Conservation (phyloP, 768 basidiomycete species). For the Lentinula lateritia region DNA sequence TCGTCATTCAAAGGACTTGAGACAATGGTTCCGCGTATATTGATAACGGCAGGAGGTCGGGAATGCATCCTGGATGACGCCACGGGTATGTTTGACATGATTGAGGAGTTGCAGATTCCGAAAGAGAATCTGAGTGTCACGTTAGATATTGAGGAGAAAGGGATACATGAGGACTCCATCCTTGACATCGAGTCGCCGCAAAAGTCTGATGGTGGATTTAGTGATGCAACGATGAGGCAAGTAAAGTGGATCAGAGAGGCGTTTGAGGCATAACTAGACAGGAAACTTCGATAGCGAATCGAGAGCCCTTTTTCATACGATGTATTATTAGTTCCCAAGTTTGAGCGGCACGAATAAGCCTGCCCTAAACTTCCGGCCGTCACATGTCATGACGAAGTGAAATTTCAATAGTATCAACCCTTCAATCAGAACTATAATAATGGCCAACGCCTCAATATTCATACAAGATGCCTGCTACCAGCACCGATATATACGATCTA, state of each 20-base stretch:
- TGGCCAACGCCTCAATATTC: conserved; percentile 25
- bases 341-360: too few species aligned
- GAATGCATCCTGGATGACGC: conserved; percentile 31
- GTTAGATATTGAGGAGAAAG: conserved; percentile 18
- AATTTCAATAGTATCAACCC: too few species aligned
- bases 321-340: too few species aligned
- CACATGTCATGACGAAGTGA: background rate
- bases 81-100: conserved; percentile 15
- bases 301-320: too few species aligned
- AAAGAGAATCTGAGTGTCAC: conserved; percentile 16
- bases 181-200: conserved; percentile 16
- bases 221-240: background rate
- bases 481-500: conserved; percentile 75
- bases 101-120: conserved; percentile 15
- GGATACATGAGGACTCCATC: conserved; percentile 31
- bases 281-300: too few species aligned
- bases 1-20: conserved; percentile 28
- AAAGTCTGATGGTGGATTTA: background rate
- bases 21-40: conserved; percentile 23
- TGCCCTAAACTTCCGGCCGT: background rate
- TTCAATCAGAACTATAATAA: background rate
- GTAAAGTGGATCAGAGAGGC: background rate
- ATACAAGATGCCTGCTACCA: conserved; percentile 70
- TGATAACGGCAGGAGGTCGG: conserved; percentile 28
- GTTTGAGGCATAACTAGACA: background rate